Conservation (phyloP, 257 asterid species). For the Solanum ahanhuiri region DNA sequence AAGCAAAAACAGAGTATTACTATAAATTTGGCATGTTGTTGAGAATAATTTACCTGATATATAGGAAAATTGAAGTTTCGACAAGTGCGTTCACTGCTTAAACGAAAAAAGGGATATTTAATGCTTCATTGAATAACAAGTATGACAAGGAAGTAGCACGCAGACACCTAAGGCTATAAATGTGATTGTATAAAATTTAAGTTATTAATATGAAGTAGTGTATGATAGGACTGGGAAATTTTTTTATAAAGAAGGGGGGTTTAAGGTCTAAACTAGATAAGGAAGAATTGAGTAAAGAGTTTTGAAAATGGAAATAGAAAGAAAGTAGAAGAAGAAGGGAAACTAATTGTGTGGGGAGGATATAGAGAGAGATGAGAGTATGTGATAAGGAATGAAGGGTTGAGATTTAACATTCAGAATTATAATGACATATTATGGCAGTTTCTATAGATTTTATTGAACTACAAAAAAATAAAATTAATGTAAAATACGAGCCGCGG, state of each 20-base stretch:
- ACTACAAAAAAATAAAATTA: background rate
- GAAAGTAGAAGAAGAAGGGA: background rate
- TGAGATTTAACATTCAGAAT: slow-evolving; percentile 54
- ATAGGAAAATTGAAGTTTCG: slow-evolving; percentile 35
- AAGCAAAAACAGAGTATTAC: background rate
- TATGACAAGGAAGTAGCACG: background rate
- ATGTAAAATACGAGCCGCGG: background rate
- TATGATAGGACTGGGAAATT: background rate
- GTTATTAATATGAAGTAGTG: background rate
- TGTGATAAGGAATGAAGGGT: slow-evolving; percentile 2
- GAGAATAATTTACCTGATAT: slow-evolving; percentile 11
- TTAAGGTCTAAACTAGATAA: background rate
- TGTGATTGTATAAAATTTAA: background rate
- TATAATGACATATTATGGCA: slow-evolving; percentile 51
- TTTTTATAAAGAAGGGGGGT: background rate
- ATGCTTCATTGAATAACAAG: slow-evolving; percentile 23
- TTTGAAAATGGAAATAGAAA: slow-evolving; percentile 4
- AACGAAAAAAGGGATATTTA: background rate
- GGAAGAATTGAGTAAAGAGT: background rate
- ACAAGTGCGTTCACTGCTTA: background rate
- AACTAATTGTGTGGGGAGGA: background rate
- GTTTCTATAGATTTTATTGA: slow-evolving; percentile 22
- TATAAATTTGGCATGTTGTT: background rate
- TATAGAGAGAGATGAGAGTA: slow-evolving; percentile 7
- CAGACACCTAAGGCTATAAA: background rate